These are phyloP conservation scores for Saccharomycopsis sp. DNA, from an alignment of 805 yeast genomes.

Conservation along the genomic window DNA sequence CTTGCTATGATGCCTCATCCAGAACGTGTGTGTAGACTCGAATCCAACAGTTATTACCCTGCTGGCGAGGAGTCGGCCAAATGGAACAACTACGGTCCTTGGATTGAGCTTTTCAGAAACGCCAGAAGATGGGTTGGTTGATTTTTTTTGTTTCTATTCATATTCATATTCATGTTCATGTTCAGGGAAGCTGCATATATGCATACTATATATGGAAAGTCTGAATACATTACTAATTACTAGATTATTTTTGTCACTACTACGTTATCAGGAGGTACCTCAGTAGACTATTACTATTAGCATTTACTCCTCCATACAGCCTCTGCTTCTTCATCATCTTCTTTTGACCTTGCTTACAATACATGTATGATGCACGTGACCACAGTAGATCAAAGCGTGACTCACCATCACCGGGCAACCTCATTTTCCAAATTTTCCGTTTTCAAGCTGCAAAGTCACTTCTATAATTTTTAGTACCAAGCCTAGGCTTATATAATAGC, in stretches of 20 bases:
- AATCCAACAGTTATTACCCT: slow-evolving; percentile 90
- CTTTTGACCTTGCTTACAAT: no score
- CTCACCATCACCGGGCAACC: not conserved
- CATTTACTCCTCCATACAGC: no score
- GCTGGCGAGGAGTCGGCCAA: slow-evolving; percentile 23
- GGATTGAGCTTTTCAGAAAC: slow-evolving; percentile 87
- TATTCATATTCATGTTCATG: not conserved
- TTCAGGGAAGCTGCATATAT: no score
- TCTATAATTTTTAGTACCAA: not conserved
- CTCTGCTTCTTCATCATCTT: no score
- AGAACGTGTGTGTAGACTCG: slow-evolving; percentile 85
- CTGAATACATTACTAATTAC: no score
- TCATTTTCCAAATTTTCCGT: not conserved
- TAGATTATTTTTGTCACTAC: no score
- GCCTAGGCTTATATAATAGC: not conserved
- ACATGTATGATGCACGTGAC: no score
- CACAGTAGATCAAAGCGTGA: not conserved
- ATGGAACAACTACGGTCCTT: slow-evolving; percentile 68
- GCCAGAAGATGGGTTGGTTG: slow-evolving; percentile 89
- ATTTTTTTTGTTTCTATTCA: no score
- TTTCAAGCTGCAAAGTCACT: not conserved
- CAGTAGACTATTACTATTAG: no score
- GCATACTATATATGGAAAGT: no score
- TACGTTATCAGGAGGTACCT: no score
- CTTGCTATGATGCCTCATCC: slow-evolving; percentile 99